phyloP scores from a whole-genome alignment of 108 stramenopile genomes.

The Nitzschia putrida region DNA sequence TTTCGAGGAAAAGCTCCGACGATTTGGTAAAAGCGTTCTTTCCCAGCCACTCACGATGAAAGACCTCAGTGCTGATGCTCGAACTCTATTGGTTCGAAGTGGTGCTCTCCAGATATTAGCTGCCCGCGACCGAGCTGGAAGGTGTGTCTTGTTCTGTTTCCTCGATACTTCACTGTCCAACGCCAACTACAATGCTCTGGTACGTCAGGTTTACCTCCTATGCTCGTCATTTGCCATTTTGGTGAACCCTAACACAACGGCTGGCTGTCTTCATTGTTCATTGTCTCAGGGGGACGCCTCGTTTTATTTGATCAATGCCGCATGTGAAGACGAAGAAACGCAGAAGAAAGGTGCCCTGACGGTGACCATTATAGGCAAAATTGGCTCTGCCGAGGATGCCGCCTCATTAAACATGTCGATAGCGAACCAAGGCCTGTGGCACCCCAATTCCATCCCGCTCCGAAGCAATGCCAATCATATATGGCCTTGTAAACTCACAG shows the following conservation, averaged over 20 bases:
- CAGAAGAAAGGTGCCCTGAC: slow-evolving; percentile 8
- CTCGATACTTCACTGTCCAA: no score
- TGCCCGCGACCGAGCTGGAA: slow-evolving; percentile 12
- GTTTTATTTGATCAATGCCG: slow-evolving; percentile 7
- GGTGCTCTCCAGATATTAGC: slow-evolving; percentile 7
- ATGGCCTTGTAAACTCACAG: background rate
- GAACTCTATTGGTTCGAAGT: background rate
- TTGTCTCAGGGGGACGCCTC: background rate
- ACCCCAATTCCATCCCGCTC: background rate
- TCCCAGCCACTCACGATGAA: slow-evolving; percentile 15
- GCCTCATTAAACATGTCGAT: background rate
- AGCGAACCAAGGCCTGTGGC: background rate
- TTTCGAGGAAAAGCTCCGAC: slow-evolving; percentile 36
- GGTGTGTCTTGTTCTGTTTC: background rate
- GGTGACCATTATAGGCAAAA: background rate
- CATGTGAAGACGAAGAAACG: slow-evolving; percentile 18
- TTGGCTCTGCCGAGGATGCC: background rate
- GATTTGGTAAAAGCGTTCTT: slow-evolving; percentile 27
- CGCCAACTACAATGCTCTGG: no score
- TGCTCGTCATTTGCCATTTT: no score
- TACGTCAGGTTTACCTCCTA: no score
- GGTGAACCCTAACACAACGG: no score
- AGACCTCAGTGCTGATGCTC: slow-evolving; percentile 22
- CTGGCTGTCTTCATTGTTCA: no score
- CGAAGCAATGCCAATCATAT: background rate